These are phyloP conservation scores for Mortierella antarctica DNA, from an alignment of 192 early-diverging fungal genomes.

Conservation along the genomic window DNA sequence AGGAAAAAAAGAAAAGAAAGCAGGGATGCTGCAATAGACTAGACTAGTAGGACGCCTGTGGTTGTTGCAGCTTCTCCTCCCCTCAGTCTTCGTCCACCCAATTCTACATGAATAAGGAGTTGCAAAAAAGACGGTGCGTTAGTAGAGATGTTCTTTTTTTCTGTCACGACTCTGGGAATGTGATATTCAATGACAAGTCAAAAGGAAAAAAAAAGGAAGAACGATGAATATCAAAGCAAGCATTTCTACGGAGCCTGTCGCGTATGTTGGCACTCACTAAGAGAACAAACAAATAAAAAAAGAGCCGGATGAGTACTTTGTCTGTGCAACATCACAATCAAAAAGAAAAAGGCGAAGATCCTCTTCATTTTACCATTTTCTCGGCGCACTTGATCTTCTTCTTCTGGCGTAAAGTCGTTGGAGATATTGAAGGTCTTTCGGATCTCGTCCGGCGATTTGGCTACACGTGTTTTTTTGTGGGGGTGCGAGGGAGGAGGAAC, in stretches of 20 bases:
- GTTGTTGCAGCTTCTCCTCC: too few relatives aligned
- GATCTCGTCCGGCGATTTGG: conserved; percentile 92
- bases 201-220: too few relatives aligned
- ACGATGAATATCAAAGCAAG: too few relatives aligned
- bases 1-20: too few relatives aligned
- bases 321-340: not conserved
- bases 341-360: not conserved
- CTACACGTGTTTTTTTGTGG: not conserved
- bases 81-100: conserved; percentile 18
- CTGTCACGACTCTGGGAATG: not conserved
- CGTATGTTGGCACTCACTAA: too few relatives aligned
- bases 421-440: conserved; percentile 96
- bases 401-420: conserved; percentile 96
- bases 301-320: not conserved
- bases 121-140: not conserved
- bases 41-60: too few relatives aligned
- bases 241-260: too few relatives aligned
- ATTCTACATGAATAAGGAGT: conserved; percentile 1
- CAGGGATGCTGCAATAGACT: too few relatives aligned
- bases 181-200: not conserved
- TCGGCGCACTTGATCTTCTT: conserved; percentile 90
- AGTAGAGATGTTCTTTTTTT: not conserved
- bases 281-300: not conserved
- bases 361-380: conserved; percentile 68
- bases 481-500: not conserved